Evolutionary conservation across 352 stramenopile species (phyloP).

Genomic region (Phytopythium boreale): DNA sequence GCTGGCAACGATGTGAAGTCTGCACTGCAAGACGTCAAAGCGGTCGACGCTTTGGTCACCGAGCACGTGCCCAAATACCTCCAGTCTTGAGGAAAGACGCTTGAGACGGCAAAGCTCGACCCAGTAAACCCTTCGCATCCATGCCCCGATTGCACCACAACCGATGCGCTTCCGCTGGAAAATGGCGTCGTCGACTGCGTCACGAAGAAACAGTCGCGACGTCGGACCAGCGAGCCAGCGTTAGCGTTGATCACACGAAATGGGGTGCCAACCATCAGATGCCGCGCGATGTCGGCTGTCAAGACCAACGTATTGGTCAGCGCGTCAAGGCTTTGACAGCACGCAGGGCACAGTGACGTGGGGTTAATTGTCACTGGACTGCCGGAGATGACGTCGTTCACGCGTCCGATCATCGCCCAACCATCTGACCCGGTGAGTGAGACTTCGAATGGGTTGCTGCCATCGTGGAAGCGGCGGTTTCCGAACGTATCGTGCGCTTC

Average conservation of each 20-base stretch:
- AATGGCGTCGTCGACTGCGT: conserved; percentile 47
- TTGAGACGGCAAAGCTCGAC: conserved; percentile 45
- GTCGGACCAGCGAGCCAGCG: conserved; percentile 41
- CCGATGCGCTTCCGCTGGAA: conserved; percentile 15
- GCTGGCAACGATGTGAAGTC: conserved; percentile 30
- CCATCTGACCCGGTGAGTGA: conserved; percentile 72
- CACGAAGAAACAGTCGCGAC: conserved; percentile 69
- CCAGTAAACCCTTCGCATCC: conserved; percentile 50
- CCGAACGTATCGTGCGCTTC: conserved; percentile 70
- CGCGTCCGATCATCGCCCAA: conserved; percentile 86
- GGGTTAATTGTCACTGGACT: conserved; percentile 43
- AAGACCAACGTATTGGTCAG: conserved; percentile 46
- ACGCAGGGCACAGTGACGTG: conserved; percentile 50
- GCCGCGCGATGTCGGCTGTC: conserved; percentile 50
- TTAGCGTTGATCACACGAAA: conserved; percentile 73
- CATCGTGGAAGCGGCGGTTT: conserved; percentile 89
- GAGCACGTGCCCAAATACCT: conserved; percentile 72
- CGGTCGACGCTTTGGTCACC: conserved; percentile 15
- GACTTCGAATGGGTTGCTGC: conserved; percentile 78
- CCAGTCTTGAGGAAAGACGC: conserved; percentile 53
- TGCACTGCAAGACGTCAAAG: conserved; percentile 40
- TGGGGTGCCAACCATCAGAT: conserved; percentile 47
- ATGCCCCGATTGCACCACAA: conserved; percentile 49
- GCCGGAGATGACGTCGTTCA: conserved; percentile 67
- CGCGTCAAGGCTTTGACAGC: conserved; percentile 42